Base-by-base conservation (phyloP, 2,329 filamentous ascomycete genomes). In the Alternaria arbusti region DNA sequence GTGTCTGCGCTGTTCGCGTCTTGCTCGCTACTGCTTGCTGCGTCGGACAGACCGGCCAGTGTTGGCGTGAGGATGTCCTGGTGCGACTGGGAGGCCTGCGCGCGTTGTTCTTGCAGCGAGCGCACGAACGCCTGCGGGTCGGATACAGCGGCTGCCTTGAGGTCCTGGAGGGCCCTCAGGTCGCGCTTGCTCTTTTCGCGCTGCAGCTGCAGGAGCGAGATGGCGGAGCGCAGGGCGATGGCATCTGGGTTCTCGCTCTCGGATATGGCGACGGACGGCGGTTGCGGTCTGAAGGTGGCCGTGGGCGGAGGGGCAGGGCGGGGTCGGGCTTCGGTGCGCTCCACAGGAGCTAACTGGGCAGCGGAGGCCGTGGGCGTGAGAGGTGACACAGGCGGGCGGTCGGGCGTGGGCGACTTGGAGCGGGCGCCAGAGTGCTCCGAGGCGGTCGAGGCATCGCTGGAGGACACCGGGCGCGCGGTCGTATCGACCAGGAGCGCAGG, bases 121-220 rank as follows among this genome's bases (percentile, higher is more conserved):
- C 84, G 84, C 43, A 89, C 83, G 78, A 97, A 97, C 0, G 84
- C 88, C 50, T 89, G 85, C 0, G 94, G 93, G 66, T 95, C 85
- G 8, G 85, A 84, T 1, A 93, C 80, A 6, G 93, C 94, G 4
- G 88, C 88, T 17, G 87, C 83, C 79, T 94, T 95, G 72, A 92
- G 87, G 61, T 84, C 83, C 69, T 89, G 87, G 32, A 97, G 84
- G 0, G 86, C 83, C 70, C 87, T 86, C 55, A 97, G 89, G 80
- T 97, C 94, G 50, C 87, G 86, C 54, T 89, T 84, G 44, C 93
- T 93, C 77, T 91, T 91, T 74, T 90, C 89, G 67, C 90, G 90
- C 82, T 98, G 95, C 68, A 97, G 86, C 81, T 97, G 93, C 50
- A 98, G 84, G 55, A 97, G 89, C 9, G 92, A 91, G 64, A 97